phyloP scores from a whole-genome alignment of 2,329 filamentous ascomycete genomes.

The Periconia digitata region DNA sequence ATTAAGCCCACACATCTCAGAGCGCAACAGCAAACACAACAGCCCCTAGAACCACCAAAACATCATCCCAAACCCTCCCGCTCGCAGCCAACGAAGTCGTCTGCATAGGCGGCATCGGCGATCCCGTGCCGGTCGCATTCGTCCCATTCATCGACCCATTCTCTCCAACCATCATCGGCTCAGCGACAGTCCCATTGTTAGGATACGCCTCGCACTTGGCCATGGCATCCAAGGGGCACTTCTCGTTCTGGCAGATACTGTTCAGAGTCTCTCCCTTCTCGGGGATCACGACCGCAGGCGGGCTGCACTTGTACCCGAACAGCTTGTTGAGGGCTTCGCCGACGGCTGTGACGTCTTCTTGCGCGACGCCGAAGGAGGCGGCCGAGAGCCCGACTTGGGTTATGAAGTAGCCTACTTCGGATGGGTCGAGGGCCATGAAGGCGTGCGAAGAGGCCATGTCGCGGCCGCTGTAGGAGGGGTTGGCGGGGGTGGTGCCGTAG shows the following conservation, averaged over 20 bases:
- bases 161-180: constrained; percentile 7
- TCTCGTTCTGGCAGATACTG: constrained; percentile 57
- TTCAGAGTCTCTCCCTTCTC: constrained; percentile 53
- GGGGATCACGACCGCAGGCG: constrained; percentile 50
- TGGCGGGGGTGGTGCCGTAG: constrained; percentile 35
- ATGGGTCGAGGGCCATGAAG: constrained; percentile 59
- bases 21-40: background rate
- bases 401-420: constrained; percentile 62
- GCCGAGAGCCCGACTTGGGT: constrained; percentile 59
- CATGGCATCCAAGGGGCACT: constrained; percentile 52
- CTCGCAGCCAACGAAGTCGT: background rate
- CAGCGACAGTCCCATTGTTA: constrained; percentile 6
- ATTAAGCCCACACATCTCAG: too few species aligned
- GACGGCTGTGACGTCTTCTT: constrained; percentile 54
- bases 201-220: constrained; percentile 52
- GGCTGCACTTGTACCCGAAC: constrained; percentile 57
- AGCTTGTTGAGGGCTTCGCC: constrained; percentile 52
- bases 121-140: background rate
- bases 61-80: background rate
- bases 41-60: background rate
- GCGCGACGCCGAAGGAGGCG: constrained; percentile 60
- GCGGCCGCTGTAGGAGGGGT: constrained; percentile 52
- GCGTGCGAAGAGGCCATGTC: constrained; percentile 60
- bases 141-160: background rate
- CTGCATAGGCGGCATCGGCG: too few species aligned